A percentile compares a stretch with the other conserved stretches of the same genome.
phyloP scores from a whole-genome alignment of 2,329 filamentous ascomycete species.

The Penicillium sp. region DNA sequence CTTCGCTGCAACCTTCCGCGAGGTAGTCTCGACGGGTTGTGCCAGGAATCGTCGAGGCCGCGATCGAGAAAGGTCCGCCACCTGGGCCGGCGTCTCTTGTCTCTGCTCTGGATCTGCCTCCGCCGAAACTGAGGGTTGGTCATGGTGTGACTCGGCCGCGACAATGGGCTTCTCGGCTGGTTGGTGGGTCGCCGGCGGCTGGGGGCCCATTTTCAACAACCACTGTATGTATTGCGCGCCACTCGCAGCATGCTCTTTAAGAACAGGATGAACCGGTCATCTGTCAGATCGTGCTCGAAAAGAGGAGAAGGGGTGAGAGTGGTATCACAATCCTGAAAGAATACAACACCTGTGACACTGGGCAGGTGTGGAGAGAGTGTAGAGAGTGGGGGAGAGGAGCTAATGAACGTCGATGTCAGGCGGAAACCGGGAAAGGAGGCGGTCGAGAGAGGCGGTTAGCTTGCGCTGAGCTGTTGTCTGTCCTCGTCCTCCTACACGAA shows the following conservation, averaged over 20 bases:
- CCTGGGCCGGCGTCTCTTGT: neutral
- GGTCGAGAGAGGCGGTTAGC: too few species aligned
- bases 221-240: neutral
- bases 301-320: too few species aligned
- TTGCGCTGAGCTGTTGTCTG: too few species aligned
- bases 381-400: neutral
- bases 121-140: neutral
- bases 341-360: too few species aligned
- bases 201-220: conserved; percentile 3
- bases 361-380: too few species aligned
- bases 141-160: neutral
- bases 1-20: conserved; percentile 31
- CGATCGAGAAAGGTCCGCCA: conserved; percentile 1
- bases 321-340: too few species aligned
- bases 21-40: conserved; percentile 41
- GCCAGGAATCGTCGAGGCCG: conserved; percentile 30
- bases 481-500: too few species aligned
- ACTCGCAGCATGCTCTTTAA: conserved; percentile 4
- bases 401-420: too few species aligned
- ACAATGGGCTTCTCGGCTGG: neutral
- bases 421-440: too few species aligned
- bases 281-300: too few species aligned
- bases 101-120: neutral
- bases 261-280: neutral
- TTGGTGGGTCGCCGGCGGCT: neutral